Evolutionary conservation across 305 asterid genomes (phyloP), one percentile per base, ranked within the genome.

Genomic region (Nicotiana rustica): DNA sequence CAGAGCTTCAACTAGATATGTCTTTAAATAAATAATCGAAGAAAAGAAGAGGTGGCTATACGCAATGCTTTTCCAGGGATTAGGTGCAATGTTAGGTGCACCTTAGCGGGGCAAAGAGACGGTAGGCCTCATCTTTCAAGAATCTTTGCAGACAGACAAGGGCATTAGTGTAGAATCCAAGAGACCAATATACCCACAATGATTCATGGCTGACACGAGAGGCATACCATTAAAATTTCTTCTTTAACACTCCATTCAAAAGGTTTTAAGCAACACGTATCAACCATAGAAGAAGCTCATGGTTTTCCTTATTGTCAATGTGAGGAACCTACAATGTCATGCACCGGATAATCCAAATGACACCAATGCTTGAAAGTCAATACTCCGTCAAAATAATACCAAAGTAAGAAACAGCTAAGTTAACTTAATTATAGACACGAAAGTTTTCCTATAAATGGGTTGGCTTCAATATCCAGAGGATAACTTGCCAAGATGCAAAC

Each of bases 1-100:
- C 64, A 49, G 15, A 71, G 64, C 5, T 73, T 21, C 79, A 73
- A 49, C 79, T 47, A 71, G 79, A 71, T 71, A 47, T n/a, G 79
- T 25, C 61, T 49, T 13, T 14, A 21, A 21, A 73, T 21, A 71
- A 71, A 47, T 47, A 21, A 49, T 47, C 79, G 49, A 71, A 70
- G 36, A 44, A 19, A 10, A 70, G 78, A 41, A 71, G 36, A 71
- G 78, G 61, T 44, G 21, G 47, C 60, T 19, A 21, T 35, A 21
- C 78, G 44, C 61, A 12, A 49, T 19, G 19, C 3, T 44, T 71
- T 71, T 71, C 38, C 61, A 69, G 38, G 60, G 33, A 13, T 41
- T 41, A 47, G 59, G 59, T 41, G 59, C 57, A 69, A 69, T 38
- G 59, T 47, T 35, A 10, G 25, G 19, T 55, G 59, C 59, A 55